phyloP scores from a whole-genome alignment of 23 red algal genomes.

The Chondrus crispus region DNA sequence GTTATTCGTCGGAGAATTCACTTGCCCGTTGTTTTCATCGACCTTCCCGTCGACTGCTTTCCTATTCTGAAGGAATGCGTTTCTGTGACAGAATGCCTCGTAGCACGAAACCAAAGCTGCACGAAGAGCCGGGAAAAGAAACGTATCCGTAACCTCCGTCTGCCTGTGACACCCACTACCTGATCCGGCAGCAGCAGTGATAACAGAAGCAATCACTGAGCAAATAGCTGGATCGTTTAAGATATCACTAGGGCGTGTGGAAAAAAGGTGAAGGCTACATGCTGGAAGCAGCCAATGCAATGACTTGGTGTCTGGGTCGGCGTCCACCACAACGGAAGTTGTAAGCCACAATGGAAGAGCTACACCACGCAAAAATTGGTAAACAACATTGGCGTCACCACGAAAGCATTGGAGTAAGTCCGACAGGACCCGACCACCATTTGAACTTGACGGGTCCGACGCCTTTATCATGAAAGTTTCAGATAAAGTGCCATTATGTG shows the following conservation, averaged over 20 bases:
- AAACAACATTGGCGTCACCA: slow-evolving; percentile 11
- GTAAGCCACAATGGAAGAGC: slow-evolving; percentile 50
- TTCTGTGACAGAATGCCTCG: slow-evolving; percentile 33
- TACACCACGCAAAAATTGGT: slow-evolving; percentile 24
- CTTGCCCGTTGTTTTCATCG: neutral
- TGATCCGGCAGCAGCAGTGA: neutral
- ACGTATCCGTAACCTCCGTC: slow-evolving; percentile 19
- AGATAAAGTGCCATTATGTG: neutral
- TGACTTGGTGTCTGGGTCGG: neutral
- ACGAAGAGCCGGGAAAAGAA: slow-evolving; percentile 40
- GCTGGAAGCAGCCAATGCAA: slow-evolving; percentile 56
- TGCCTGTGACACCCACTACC: neutral
- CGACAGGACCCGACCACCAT: neutral
- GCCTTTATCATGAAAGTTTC: slow-evolving; percentile 2
- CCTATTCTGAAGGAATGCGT: neutral
- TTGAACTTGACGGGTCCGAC: slow-evolving; percentile 2
- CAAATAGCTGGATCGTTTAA: slow-evolving; percentile 31
- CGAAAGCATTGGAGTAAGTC: slow-evolving; percentile 33
- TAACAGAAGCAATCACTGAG: neutral
- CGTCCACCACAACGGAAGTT: neutral
- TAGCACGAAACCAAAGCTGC: slow-evolving; percentile 27
- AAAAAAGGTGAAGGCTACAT: slow-evolving; percentile 46
- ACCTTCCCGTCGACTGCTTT: neutral
- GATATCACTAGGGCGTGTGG: slow-evolving; percentile 1
- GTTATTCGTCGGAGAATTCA: too few species aligned